Evolutionary conservation across 257 asterid species (phyloP), one percentile per base, ranked within the genome.

Genomic region (Petrea volubilis): DNA sequence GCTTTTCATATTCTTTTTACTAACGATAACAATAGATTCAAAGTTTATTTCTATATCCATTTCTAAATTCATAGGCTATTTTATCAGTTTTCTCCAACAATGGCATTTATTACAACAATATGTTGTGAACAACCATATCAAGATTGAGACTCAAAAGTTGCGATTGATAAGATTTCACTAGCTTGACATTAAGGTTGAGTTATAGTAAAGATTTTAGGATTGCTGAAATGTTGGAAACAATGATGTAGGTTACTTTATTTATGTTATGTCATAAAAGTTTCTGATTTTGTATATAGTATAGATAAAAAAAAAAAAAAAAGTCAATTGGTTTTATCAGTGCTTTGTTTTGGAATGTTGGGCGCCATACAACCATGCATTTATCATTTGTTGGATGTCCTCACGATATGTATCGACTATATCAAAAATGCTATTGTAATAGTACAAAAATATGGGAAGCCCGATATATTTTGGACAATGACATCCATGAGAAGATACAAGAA

Each of bases 381-480:
- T 40, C 34, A 6, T 40, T 40, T 43, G 4, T 4, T 15, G 67
- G 67, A 7, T 8, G 51, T 10, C 50, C 67, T 18, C 6, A 21
- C 0, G 67, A 61, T n/a, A 64, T 64, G 56, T 41, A 64, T 14
- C 40, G 13, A 43, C 8, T 13, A 14, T 43, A 43, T 43, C 50
- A 43, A 43, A 20, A 28, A 61, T 61, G 67, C 67, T 20, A 41
- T 64, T 36, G 40, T 50, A 21, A 11, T 64, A 4, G 69, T 64
- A 7, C 20, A 46, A 41, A 64, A 24, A 25, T 44, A 21, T 27
- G 69, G 40, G 0, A 64, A 64, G 13, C 69, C 40, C 11, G 69
- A 64, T 43, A 15, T 44, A 5, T 43, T 43, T 14, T 1, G 13
- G 0, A 7, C 50, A 43, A 43, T 43, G 50, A 43, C 14, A 43